Base-by-base conservation (phyloP, 441 rosid genomes). In the Hura crepitans region DNA sequence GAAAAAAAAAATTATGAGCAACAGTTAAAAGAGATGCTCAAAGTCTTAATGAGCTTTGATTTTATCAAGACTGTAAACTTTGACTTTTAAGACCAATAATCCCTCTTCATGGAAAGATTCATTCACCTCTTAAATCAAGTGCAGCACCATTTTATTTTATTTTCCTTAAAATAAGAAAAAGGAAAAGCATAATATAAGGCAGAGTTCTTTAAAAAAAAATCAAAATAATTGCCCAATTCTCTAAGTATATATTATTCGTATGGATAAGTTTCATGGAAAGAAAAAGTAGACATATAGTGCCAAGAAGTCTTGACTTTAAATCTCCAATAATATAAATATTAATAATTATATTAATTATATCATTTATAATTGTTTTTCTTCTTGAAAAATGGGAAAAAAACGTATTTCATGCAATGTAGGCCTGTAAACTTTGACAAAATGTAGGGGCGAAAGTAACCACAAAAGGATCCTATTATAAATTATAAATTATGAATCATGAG, bases 291-390 rank as follows among this genome's bases (percentile, higher is more conserved):
- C 56, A 39, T 25, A 51, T 51, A 35, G 25, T 17, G 15, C 54
- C 15, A 22, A 72, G 47, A 72, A 72, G 42, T 31, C n/a, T 71
- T 63, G 74, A 71, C 74, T 71, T 63, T 61, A 23, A n/a, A 15
- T n/a, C 39, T 35, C 39, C 3, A 35, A 35, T 35, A 35, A 35
- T 12, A 47, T 6, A 12, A 47, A n/a, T 47, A 18, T n/a, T n/a
- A n/a, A n/a, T 17, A 47, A 13, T 47, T 47, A 47, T n/a, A 47
- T n/a, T 10, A n/a, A 47, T 17, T 47, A 5, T 17, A 47, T 47
- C 17, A 14, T 47, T 14, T n/a, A n/a, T n/a, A n/a, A n/a, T n/a
- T n/a, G n/a, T n/a, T n/a, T n/a, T n/a, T n/a, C n/a, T n/a, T n/a
- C n/a, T n/a, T n/a, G n/a, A n/a, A n/a, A n/a, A n/a, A n/a, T n/a